Conservation (phyloP, 2,329 filamentous ascomycete species). For the Lecanicillium sp. region DNA sequence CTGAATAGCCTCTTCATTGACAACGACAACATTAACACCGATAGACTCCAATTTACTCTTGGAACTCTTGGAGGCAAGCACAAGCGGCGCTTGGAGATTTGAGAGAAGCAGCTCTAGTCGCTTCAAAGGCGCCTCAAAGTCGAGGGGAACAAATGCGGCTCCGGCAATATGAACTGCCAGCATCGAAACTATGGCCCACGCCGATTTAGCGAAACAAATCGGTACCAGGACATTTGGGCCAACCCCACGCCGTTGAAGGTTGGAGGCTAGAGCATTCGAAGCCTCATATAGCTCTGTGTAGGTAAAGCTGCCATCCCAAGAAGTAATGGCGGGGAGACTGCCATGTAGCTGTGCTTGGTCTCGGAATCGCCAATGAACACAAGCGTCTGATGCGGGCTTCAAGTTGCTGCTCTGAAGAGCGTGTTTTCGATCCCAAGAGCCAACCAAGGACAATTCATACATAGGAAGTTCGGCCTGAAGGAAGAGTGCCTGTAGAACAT, state of each 20-base stretch:
- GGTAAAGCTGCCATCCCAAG: conserved; percentile 19
- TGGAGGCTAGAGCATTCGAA: not conserved
- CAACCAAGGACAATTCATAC: not conserved
- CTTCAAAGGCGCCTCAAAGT: not conserved
- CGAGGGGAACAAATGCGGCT: conserved; percentile 13
- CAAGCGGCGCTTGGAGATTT: not conserved
- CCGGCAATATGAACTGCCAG: conserved; percentile 14
- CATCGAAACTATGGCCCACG: conserved; percentile 14
- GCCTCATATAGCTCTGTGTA: not conserved
- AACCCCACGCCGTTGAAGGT: not conserved
- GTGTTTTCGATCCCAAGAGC: not conserved
- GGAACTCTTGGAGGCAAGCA: not conserved
- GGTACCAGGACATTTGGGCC: conserved; percentile 5
- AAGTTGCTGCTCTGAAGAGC: conserved; percentile 2
- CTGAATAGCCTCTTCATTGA: not conserved
- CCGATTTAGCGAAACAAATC: conserved; percentile 13
- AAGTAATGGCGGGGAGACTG: conserved; percentile 12
- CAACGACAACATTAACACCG: not conserved
- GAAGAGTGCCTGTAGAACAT: conserved; percentile 9
- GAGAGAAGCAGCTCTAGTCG: not conserved
- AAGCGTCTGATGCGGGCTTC: not conserved
- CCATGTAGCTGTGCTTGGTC: not conserved
- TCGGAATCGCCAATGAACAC: conserved; percentile 13
- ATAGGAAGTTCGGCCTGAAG: not conserved
- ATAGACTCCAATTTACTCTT: not conserved